Conservation (phyloP, 2,329 filamentous ascomycete genomes). For the Hypoxylon sp. region DNA sequence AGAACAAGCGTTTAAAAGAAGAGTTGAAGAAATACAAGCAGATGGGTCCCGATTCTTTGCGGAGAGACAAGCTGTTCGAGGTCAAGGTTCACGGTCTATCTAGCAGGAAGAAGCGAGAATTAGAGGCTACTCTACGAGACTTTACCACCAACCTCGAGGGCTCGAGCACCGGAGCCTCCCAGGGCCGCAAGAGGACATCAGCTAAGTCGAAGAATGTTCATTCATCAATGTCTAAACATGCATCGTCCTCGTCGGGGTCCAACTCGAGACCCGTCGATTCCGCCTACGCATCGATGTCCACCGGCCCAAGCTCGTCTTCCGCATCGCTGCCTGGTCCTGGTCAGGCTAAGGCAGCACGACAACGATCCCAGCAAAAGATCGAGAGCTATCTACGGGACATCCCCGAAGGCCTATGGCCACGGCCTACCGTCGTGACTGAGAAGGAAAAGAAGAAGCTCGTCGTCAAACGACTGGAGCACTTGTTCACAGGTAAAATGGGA, state of each 20-base stretch:
- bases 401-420: constrained; percentile 75
- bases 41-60: constrained; percentile 72
- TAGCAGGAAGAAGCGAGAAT: constrained; percentile 77
- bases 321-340: constrained; percentile 54
- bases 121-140: constrained; percentile 78
- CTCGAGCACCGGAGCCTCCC: constrained; percentile 58
- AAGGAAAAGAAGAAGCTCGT: constrained; percentile 81
- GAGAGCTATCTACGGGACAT: constrained; percentile 80
- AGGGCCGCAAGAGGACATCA: constrained; percentile 58
- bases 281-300: constrained; percentile 77
- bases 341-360: constrained; percentile 51
- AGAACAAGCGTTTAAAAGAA: constrained; percentile 83
- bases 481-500: constrained; percentile 79
- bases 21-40: constrained; percentile 79
- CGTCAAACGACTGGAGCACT: constrained; percentile 80
- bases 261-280: constrained; percentile 69
- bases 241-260: constrained; percentile 65
- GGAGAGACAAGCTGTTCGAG: constrained; percentile 84
- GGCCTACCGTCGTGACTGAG: constrained; percentile 73
- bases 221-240: constrained; percentile 64
- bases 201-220: constrained; percentile 57
- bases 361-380: constrained; percentile 70
- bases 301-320: constrained; percentile 60
- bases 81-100: constrained; percentile 82
- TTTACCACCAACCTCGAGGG: constrained; percentile 75